Conservation (phyloP, 2,329 filamentous ascomycete species). For the Alternaria atra region DNA sequence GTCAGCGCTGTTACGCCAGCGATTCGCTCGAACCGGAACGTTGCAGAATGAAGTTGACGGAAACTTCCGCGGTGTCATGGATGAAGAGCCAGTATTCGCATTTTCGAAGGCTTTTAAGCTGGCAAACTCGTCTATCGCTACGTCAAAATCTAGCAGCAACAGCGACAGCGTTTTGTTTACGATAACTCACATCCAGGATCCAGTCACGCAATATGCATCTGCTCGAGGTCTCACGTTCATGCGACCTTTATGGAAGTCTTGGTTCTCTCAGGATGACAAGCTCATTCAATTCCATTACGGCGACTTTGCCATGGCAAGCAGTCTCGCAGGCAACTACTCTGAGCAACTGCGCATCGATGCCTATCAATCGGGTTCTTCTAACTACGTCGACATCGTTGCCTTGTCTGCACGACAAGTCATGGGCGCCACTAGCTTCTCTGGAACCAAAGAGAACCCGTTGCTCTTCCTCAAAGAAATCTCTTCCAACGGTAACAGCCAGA, state of each 20-base stretch:
- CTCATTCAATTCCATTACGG: constrained; percentile 78
- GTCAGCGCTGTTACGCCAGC: constrained; percentile 70
- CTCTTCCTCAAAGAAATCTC: constrained; percentile 88
- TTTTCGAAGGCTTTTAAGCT: constrained; percentile 61
- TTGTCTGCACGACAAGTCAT: constrained; percentile 82
- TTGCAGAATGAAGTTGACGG: constrained; percentile 73
- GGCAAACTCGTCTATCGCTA: constrained; percentile 20
- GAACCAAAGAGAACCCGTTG: constrained; percentile 74
- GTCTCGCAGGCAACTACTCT: constrained; percentile 77
- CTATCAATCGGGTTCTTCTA: constrained; percentile 74
- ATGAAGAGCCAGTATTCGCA: constrained; percentile 83
- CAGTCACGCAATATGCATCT: constrained; percentile 80
- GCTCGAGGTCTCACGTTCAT: constrained; percentile 79
- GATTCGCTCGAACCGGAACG: constrained; percentile 73
- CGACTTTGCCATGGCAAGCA: constrained; percentile 72
- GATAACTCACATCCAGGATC: constrained; percentile 78
- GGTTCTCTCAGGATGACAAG: constrained; percentile 70
- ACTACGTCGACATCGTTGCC: constrained; percentile 80
- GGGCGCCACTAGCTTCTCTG: constrained; percentile 78
- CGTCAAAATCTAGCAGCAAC: constrained; percentile 47
- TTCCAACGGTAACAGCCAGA: constrained; percentile 85
- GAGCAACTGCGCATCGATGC: constrained; percentile 75
- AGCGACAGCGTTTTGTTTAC: constrained; percentile 72
- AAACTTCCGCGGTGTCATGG: constrained; percentile 74
- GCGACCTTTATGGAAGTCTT: constrained; percentile 81